Conservation (phyloP, 75 land plant genomes). For the Gnetum montanum region DNA sequence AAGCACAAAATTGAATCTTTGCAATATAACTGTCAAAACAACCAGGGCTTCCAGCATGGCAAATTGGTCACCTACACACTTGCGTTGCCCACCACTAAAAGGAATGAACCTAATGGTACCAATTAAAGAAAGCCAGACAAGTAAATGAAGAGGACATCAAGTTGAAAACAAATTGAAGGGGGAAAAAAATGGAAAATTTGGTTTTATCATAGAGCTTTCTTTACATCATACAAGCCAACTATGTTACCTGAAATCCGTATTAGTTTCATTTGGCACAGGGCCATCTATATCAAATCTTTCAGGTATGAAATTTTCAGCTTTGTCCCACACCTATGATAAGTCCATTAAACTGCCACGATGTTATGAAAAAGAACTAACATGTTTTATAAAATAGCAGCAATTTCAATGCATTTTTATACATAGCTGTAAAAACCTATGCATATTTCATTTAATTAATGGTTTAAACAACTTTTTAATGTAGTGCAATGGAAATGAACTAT, state of each 20-base stretch:
- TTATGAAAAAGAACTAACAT: background rate
- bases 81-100: slow-evolving; percentile 97
- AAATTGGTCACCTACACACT: slow-evolving; percentile 99
- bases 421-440: background rate
- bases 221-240: no score
- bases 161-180: no score
- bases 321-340: slow-evolving; percentile 71
- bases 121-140: background rate
- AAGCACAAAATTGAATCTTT: slow-evolving; percentile 65
- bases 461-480: no score
- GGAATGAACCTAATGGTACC: slow-evolving; percentile 76
- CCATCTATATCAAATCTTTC: slow-evolving; percentile 90
- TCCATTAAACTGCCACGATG: background rate
- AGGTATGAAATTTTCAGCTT: slow-evolving; percentile 87
- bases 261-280: slow-evolving; percentile 85
- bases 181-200: no score
- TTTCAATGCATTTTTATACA: background rate
- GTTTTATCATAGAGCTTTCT: no score
- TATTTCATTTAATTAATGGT: background rate
- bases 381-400: background rate
- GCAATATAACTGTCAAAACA: slow-evolving; percentile 71
- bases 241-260: slow-evolving; percentile 91
- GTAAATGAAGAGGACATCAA: no score
- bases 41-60: slow-evolving; percentile 91
- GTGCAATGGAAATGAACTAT: no score